Conservation (phyloP, 345 rosid species). For the Camelina laxa region DNA sequence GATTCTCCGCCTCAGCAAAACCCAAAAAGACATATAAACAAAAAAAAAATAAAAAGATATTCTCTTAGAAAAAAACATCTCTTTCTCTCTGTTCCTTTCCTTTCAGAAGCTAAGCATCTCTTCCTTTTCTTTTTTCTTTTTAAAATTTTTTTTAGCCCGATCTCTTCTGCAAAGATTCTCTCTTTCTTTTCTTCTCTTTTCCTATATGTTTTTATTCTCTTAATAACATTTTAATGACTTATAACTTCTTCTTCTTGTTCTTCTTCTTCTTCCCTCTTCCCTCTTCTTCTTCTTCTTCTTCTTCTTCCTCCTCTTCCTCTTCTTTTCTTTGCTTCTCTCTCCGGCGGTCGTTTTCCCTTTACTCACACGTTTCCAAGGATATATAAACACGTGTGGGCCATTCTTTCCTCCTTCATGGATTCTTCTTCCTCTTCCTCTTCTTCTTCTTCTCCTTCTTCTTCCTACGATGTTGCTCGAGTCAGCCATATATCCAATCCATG, state of each 20-base stretch:
- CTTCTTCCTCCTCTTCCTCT: constrained; percentile 14
- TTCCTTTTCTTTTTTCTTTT: constrained; percentile 49
- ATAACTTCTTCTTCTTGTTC: constrained; percentile 41
- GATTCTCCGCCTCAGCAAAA: constrained; percentile 61
- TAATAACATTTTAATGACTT: constrained; percentile 24
- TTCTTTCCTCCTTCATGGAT: constrained; percentile 54
- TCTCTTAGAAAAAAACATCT: constrained; percentile 32
- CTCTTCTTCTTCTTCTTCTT: constrained; percentile 4
- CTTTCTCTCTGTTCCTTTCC: constrained; percentile 55
- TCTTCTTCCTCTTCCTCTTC: constrained; percentile 40
- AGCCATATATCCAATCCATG: constrained; percentile 80
- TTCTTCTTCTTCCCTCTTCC: constrained; percentile 7
- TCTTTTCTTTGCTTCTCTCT: constrained; percentile 42
- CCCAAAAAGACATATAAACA: not conserved
- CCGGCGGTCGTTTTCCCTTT: constrained; percentile 48
- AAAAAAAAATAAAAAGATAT: constrained; percentile 15
- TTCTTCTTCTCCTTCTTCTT: constrained; percentile 23
- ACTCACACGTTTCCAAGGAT: constrained; percentile 41
- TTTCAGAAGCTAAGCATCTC: constrained; percentile 87
- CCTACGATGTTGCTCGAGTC: constrained; percentile 44
- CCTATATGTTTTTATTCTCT: constrained; percentile 40
- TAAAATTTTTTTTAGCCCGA: constrained; percentile 40
- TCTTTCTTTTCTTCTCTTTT: constrained; percentile 42
- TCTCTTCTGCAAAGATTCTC: constrained; percentile 56
- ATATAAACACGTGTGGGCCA: constrained; percentile 34